Percentiles rank a stretch among this genome's conserved stretches.
Conservation (phyloP, 331 rosid genomes). For the Malus hybrid region DNA sequence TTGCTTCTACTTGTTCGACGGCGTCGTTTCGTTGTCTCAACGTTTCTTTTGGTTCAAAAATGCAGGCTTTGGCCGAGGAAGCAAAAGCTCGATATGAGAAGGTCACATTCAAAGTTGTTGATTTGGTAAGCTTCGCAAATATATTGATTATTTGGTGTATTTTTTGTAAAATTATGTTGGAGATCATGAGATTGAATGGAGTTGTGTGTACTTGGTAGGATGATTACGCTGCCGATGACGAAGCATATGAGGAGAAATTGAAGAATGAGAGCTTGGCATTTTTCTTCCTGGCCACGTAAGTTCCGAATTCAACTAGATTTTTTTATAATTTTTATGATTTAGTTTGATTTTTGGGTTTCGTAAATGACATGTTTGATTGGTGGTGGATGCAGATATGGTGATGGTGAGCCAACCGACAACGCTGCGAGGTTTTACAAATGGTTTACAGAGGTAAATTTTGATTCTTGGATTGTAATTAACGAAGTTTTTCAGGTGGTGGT, state of each 20-base stretch:
- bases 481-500: neutral
- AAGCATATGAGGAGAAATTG: conserved; percentile 65
- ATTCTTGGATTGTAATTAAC: neutral
- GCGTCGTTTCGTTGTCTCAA: neutral
- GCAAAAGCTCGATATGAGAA: conserved; percentile 84
- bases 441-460: conserved; percentile 64
- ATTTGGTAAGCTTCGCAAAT: conserved; percentile 52
- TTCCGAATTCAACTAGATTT: neutral
- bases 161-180: neutral
- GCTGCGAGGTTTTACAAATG: conserved; percentile 96
- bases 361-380: conserved; percentile 9
- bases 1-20: neutral
- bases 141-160: neutral
- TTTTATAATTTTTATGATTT: neutral
- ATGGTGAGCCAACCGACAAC: conserved; percentile 98
- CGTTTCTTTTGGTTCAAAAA: neutral
- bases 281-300: conserved; percentile 98
- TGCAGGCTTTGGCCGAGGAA: conserved; percentile 82
- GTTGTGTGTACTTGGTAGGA: conserved; percentile 41
- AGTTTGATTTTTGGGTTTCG: neutral
- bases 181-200: conserved; percentile 1
- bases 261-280: conserved; percentile 55
- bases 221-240: conserved; percentile 78
- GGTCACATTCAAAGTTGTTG: conserved; percentile 68
- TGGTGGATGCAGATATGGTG: conserved; percentile 74